Percentiles rank a stretch among this genome's conserved stretches.
Conservation (phyloP, 2,329 filamentous ascomycete genomes). For the Botrytis hyacinthi region DNA sequence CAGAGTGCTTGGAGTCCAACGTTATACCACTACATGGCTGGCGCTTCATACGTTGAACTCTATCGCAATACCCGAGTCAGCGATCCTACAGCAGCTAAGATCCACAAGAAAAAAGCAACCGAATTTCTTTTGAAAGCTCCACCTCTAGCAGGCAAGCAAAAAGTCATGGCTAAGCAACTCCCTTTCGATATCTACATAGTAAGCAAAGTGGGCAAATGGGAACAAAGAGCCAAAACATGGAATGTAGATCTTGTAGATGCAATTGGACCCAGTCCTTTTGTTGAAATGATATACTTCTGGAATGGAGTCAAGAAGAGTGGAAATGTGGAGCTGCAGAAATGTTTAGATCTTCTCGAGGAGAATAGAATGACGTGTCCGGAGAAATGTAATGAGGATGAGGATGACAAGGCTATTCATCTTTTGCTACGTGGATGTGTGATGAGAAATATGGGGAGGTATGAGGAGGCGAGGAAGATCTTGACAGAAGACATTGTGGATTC, state of each 20-base stretch:
- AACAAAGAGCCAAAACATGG: conserved; percentile 67
- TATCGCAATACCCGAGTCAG: conserved; percentile 62
- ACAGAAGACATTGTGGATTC: conserved; percentile 61
- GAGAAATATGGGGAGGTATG: conserved; percentile 59
- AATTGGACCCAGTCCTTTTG: conserved; percentile 73
- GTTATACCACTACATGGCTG: conserved; percentile 87
- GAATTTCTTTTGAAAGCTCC: conserved; percentile 71
- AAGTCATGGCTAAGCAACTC: conserved; percentile 83
- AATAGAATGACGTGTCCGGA: conserved; percentile 51
- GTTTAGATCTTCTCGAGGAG: conserved; percentile 63
- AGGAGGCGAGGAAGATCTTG: conserved; percentile 65
- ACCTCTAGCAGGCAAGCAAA: conserved; percentile 75
- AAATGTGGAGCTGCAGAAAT: conserved; percentile 59
- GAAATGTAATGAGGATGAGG: conserved; percentile 52
- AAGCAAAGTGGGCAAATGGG: conserved; percentile 86
- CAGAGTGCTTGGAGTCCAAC: conserved; percentile 90
- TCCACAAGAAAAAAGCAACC: conserved; percentile 63
- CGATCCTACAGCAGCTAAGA: conserved; percentile 48
- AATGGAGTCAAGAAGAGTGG: conserved; percentile 83
- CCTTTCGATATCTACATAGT: conserved; percentile 85
- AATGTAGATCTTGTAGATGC: conserved; percentile 73
- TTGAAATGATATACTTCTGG: conserved; percentile 95
- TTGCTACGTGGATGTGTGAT: conserved; percentile 66
- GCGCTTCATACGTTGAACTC: conserved; percentile 72
- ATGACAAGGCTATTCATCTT: conserved; percentile 63